Evolutionary conservation across 768 basidiomycete genomes (phyloP).

Genomic region (Tulasnella sp.): DNA sequence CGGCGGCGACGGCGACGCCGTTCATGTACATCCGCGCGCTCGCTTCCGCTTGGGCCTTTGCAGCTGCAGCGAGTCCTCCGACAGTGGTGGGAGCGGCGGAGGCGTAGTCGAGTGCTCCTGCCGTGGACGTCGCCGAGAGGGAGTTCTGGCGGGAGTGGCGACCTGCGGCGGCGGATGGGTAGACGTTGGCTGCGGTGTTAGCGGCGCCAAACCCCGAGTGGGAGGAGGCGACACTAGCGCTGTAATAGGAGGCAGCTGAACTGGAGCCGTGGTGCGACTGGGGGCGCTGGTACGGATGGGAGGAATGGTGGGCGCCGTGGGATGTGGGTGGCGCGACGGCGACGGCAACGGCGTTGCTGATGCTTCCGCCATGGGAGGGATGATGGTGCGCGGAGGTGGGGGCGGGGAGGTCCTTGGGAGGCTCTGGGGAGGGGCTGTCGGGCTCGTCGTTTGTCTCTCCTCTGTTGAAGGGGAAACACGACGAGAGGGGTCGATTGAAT

Average conservation of each 20-base stretch:
- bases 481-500: not conserved
- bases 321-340: not conserved
- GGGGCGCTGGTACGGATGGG: conserved; percentile 1
- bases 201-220: not conserved
- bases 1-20: conserved; percentile 5
- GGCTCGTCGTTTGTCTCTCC: conserved; percentile 5
- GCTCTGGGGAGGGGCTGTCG: not conserved
- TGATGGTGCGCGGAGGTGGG: not conserved
- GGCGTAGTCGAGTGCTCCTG: not conserved
- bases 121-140: not conserved
- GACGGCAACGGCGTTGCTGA: not conserved
- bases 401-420: conserved; percentile 1
- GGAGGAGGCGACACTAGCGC: not conserved
- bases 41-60: conserved; percentile 7
- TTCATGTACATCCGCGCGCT: conserved; percentile 6
- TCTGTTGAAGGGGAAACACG: not conserved
- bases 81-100: not conserved
- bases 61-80: conserved; percentile 4
- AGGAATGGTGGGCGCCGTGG: not conserved
- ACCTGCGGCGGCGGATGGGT: not conserved
- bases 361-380: not conserved
- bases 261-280: not conserved
- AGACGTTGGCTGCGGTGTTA: not conserved
- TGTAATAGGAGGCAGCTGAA: not conserved
- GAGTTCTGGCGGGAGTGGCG: not conserved